These are phyloP conservation scores for Scheffersomyces ergatensis DNA, from an alignment of 805 yeast genomes.

Conservation along the genomic window DNA sequence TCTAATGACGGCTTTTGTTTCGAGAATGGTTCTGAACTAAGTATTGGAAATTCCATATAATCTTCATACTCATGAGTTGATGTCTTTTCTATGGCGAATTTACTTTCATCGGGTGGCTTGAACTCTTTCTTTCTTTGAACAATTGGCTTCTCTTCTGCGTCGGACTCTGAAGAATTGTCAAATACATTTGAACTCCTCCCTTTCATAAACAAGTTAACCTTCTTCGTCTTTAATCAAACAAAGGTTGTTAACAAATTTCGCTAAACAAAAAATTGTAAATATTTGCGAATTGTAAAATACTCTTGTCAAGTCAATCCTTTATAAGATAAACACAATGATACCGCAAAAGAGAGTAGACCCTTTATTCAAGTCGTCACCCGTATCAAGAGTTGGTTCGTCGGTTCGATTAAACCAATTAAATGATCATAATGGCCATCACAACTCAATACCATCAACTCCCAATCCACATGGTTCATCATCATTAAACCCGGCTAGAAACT, in stretches of 20 bases:
- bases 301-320: no score
- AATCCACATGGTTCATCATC: conserved; percentile 34
- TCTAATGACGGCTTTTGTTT: background rate
- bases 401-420: conserved; percentile 24
- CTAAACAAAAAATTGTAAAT: no score
- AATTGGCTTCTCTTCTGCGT: background rate
- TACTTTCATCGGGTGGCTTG: conserved; percentile 2
- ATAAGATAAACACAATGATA: conserved; percentile 15
- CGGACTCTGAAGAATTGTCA: conserved; percentile 1
- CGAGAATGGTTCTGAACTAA: background rate
- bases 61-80: conserved; percentile 3
- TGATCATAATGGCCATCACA: conserved; percentile 5
- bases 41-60: conserved; percentile 9
- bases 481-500: conserved; percentile 33
- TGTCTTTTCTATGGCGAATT: background rate
- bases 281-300: no score
- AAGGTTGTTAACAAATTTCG: no score
- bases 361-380: conserved; percentile 30
- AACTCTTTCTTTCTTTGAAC: background rate
- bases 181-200: conserved; percentile 2
- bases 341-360: conserved; percentile 26
- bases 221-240: no score
- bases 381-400: conserved; percentile 35
- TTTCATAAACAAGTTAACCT: background rate
- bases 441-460: conserved; percentile 27